These are phyloP conservation scores for Escovopsis sp. DNA, from an alignment of 2,329 filamentous ascomycete genomes.

Conservation along the genomic window DNA sequence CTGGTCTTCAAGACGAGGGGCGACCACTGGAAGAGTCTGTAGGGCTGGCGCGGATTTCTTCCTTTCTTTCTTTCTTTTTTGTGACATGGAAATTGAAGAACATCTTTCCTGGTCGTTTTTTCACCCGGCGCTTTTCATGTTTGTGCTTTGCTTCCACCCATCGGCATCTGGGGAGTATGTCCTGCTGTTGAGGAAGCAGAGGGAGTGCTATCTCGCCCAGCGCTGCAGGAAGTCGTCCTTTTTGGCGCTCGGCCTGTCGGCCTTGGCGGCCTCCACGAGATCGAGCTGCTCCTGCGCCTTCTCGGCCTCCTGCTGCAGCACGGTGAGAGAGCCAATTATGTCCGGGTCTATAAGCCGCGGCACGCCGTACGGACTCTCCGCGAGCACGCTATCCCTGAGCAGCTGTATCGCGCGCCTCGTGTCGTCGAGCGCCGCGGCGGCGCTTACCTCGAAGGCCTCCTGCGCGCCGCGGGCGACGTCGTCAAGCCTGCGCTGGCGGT, in stretches of 20 bases:
- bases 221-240: constrained; percentile 29
- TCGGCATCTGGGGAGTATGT: too few species aligned
- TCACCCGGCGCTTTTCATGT: too few species aligned
- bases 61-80: too few species aligned
- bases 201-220: constrained; percentile 15
- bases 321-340: constrained; percentile 32
- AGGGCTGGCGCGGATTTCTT: too few species aligned
- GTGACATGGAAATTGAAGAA: too few species aligned
- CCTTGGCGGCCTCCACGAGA: constrained; percentile 20
- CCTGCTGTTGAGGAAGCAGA: too few species aligned
- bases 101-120: too few species aligned
- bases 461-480: constrained; percentile 31
- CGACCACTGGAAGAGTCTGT: not conserved
- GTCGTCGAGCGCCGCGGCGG: constrained; percentile 29
- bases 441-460: constrained; percentile 30
- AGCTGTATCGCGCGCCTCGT: constrained; percentile 31
- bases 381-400: constrained; percentile 34
- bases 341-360: constrained; percentile 37
- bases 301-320: constrained; percentile 29
- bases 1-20: not conserved
- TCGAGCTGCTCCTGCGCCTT: constrained; percentile 24
- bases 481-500: constrained; percentile 26
- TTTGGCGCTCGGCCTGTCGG: constrained; percentile 27
- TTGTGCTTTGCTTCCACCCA: too few species aligned
- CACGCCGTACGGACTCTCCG: constrained; percentile 33